A percentile compares a stretch with the other conserved stretches of the same genome.
phyloP scores from a whole-genome alignment of 2,329 filamentous ascomycete genomes.

The Madurella fahalii region DNA sequence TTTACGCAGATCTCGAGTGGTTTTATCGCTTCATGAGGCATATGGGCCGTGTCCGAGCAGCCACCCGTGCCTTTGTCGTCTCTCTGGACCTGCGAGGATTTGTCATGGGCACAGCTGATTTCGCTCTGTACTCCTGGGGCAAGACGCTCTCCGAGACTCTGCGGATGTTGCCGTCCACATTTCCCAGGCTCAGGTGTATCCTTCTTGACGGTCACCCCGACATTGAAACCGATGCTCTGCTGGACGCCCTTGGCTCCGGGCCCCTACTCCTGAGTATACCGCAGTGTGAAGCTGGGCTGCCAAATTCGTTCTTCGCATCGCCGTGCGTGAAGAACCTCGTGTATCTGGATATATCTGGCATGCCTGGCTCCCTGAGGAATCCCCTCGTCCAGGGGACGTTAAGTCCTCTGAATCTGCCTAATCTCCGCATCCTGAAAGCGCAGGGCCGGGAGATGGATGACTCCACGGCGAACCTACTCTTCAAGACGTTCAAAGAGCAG shows the following conservation, averaged over 20 bases:
- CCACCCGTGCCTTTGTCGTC: conserved; percentile 38
- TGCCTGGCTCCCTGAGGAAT: conserved; percentile 41
- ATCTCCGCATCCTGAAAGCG: conserved; percentile 50
- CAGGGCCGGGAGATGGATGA: conserved; percentile 46
- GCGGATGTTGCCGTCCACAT: conserved; percentile 33
- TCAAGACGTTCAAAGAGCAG: conserved; percentile 34
- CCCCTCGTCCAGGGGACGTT: conserved; percentile 33
- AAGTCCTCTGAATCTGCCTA: conserved; percentile 36
- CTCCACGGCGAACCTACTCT: conserved; percentile 30
- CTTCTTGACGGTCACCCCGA: conserved; percentile 46
- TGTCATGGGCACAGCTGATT: conserved; percentile 37
- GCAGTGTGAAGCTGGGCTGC: conserved; percentile 38
- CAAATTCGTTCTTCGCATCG: conserved; percentile 37
- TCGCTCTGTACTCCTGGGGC: conserved; percentile 38
- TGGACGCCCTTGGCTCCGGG: background rate
- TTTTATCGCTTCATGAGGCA: conserved; percentile 44
- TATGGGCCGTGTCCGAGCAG: conserved; percentile 32
- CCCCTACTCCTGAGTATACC: conserved; percentile 45
- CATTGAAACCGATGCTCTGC: conserved; percentile 39
- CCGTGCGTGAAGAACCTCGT: conserved; percentile 39
- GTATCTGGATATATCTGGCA: conserved; percentile 50
- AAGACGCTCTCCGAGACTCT: conserved; percentile 39
- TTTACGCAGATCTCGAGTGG: conserved; percentile 44
- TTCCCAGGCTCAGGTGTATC: conserved; percentile 45
- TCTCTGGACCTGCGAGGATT: conserved; percentile 43